Conservation (phyloP, 352 stramenopile genomes). For the Thalassiosira allenii region DNA sequence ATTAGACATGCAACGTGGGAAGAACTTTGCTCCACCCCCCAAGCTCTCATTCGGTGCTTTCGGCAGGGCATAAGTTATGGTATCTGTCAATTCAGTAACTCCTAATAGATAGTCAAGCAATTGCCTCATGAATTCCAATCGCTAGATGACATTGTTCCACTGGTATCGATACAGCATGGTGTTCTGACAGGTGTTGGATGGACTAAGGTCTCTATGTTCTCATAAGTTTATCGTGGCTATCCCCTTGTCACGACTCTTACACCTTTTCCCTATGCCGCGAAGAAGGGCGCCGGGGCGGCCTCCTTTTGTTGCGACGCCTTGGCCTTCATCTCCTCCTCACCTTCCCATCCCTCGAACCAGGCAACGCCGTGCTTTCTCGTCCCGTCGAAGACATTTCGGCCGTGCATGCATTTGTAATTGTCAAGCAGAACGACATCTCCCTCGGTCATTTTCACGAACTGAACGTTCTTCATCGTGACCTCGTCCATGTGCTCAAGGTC, state of each 20-base stretch:
- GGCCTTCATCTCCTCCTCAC: slow-evolving; percentile 80
- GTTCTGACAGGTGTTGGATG: too few species aligned
- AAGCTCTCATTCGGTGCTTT: slow-evolving; percentile 76
- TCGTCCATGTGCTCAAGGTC: slow-evolving; percentile 86
- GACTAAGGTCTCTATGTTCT: too few species aligned
- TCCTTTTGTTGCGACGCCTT: slow-evolving; percentile 22
- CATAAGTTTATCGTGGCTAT: too few species aligned
- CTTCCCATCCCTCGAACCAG: slow-evolving; percentile 85
- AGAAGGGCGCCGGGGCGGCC: background rate
- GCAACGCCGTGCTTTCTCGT: slow-evolving; percentile 86
- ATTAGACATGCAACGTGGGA: slow-evolving; percentile 61
- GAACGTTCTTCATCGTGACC: slow-evolving; percentile 87
- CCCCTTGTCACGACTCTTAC: too few species aligned
- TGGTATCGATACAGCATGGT: too few species aligned
- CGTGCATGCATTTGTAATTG: slow-evolving; percentile 87
- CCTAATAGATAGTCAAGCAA: too few species aligned
- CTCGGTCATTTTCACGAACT: slow-evolving; percentile 83
- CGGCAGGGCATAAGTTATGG: slow-evolving; percentile 12
- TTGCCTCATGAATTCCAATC: too few species aligned
- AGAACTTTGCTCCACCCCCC: slow-evolving; percentile 67
- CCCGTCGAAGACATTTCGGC: slow-evolving; percentile 86
- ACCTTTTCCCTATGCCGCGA: slow-evolving; percentile 26
- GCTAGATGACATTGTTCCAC: too few species aligned
- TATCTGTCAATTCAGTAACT: background rate
- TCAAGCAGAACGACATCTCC: slow-evolving; percentile 87